Base-by-base conservation (phyloP, 805 yeast species). In the Starmerella bacillaris region DNA sequence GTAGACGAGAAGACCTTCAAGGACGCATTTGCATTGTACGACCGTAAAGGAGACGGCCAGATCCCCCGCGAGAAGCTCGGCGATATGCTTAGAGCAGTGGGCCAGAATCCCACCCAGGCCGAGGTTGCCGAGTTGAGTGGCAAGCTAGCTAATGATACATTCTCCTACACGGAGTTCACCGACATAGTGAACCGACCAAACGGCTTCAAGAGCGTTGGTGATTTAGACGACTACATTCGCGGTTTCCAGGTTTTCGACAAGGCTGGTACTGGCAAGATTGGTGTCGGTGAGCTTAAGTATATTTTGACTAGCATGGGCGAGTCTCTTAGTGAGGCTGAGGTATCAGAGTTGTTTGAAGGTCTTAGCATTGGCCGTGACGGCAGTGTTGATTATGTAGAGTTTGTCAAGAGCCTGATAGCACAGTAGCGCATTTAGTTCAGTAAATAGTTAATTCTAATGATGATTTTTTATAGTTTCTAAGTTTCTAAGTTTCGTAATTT, bases 161-260 rank as follows among this genome's bases (percentile, higher is more conserved):
- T 80, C 45, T 80, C 76, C 50, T 82, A 74, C 46, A 84, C 74
- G 39, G 70, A 80, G 12, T 82, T 78, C 58, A 71, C 74, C 39
- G 68, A 70, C 55, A 67, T 80, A 49, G 73, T 79, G 46, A 74
- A 74, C 57, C 72, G 93, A 59, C 92, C 89, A 29, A 82, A 78
- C 48, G 48, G 48, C 16, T 80, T 78, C 68, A 76, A 77, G 58
- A 73, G 82, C 27, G 68, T 79, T 40, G 94, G 94, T 11, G 78
- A 78, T 50, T 83, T 92, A 28, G 80, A 74, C 58, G 98, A 89
- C 57, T 89, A 86, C 58, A 72, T 89, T 53, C 79, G 86, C 54
- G 89, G 86, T 0, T 89, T 89, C 70, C 96, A 89, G 62, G 95
- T 89, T 4, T 89, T 89, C 49, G 99, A 89, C 62, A 89, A 86